Evolutionary conservation across 2,329 filamentous ascomycete species (phyloP).

Genomic region (Aspergillus sp.): DNA sequence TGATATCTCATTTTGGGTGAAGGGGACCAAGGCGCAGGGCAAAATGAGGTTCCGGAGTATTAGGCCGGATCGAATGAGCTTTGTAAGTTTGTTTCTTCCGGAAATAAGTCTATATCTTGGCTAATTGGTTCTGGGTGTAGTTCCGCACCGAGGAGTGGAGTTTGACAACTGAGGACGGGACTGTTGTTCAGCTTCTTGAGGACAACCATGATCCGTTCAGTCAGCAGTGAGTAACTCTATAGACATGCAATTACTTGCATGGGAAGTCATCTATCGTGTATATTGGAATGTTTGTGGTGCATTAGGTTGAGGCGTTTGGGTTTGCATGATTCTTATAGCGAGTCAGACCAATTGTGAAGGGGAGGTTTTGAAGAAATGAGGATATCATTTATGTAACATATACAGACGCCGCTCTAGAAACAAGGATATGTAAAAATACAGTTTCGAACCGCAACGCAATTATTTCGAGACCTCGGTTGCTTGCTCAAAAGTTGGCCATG

Average conservation of each 20-base stretch:
- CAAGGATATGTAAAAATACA: conserved; percentile 45
- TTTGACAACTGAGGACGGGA: conserved; percentile 68
- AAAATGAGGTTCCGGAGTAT: conserved; percentile 81
- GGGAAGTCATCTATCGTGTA: conserved; percentile 6
- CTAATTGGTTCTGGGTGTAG: conserved; percentile 37
- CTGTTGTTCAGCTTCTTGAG: conserved; percentile 75
- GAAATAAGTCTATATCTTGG: neutral
- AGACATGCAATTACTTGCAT: conserved; percentile 31
- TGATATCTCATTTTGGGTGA: conserved; percentile 83
- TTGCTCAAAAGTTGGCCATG: conserved; percentile 61
- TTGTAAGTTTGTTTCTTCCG: conserved; percentile 48
- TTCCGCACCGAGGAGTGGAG: conserved; percentile 94
- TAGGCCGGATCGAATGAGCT: conserved; percentile 67
- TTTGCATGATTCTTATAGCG: conserved; percentile 12
- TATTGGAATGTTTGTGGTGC: conserved; percentile 14
- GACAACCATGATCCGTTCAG: conserved; percentile 72
- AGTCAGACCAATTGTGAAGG: neutral
- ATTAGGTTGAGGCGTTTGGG: conserved; percentile 21
- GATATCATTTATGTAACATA: conserved; percentile 48
- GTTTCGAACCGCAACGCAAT: conserved; percentile 5
- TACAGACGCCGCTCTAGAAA: conserved; percentile 44
- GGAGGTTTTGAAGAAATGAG: conserved; percentile 22
- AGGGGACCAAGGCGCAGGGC: conserved; percentile 72
- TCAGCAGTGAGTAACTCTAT: conserved; percentile 50
- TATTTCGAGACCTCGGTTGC: conserved; percentile 24